A percentile compares a stretch with the other conserved stretches of the same genome.
phyloP scores from a whole-genome alignment of 805 yeast genomes.

The Teunomyces kruisii region DNA sequence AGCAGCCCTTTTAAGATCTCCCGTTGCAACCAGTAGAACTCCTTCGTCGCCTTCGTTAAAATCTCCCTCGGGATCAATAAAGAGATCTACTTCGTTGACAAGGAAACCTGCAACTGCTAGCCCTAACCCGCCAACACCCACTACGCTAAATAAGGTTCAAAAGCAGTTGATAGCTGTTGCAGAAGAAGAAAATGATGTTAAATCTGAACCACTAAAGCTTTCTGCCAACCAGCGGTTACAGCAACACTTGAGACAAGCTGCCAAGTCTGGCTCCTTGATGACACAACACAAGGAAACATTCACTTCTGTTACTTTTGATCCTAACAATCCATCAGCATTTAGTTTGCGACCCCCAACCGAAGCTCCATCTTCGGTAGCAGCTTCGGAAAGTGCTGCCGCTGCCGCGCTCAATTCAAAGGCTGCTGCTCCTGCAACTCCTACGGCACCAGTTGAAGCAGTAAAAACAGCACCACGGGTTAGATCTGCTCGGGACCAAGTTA shows the following conservation, averaged over 20 bases:
- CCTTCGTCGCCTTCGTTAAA: constrained; percentile 10
- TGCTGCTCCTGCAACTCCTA: background rate
- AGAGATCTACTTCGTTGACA: constrained; percentile 11
- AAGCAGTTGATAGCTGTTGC: constrained; percentile 18
- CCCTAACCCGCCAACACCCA: constrained; percentile 3
- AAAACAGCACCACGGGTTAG: constrained; percentile 6
- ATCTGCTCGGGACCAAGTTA: constrained; percentile 23
- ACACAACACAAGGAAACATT: constrained; percentile 37
- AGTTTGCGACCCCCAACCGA: constrained; percentile 9
- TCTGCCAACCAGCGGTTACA: constrained; percentile 42
- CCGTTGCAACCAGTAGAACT: constrained; percentile 6
- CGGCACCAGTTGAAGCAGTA: background rate
- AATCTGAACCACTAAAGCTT: constrained; percentile 13
- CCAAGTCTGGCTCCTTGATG: constrained; percentile 36
- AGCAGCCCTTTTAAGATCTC: background rate
- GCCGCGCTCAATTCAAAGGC: background rate
- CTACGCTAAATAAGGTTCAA: constrained; percentile 12
- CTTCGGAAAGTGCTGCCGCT: background rate
- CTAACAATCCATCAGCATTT: constrained; percentile 30
- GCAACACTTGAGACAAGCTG: constrained; percentile 37
- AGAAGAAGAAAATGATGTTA: constrained; percentile 15
- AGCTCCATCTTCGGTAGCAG: background rate
- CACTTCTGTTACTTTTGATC: constrained; percentile 41
- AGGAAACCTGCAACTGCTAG: constrained; percentile 5
- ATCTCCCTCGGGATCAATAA: constrained; percentile 22